Evolutionary conservation across 768 basidiomycete species (phyloP), one percentile per base, ranked within the genome.

Genomic region (Boletus rubroflammeus): DNA sequence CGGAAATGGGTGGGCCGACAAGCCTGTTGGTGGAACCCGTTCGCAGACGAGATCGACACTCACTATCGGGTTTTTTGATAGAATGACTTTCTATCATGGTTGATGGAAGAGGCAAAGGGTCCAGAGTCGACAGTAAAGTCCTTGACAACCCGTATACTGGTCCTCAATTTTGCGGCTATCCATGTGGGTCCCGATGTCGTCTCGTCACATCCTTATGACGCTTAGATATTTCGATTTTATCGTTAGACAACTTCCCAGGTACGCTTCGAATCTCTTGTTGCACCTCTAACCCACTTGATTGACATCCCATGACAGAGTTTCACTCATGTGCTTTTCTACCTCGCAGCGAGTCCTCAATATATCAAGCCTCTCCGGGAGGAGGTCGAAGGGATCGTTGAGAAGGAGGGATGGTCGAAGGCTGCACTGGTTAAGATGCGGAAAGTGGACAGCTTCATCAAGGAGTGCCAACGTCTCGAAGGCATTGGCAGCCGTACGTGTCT

Each of bases 361-460:
- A 55, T 70, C 7, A 56, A 61, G 7, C 66, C 66, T 7, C 62
- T 78, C 6, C 70, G 76, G 0, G 66, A 73, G 42, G 26, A 34
- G 14, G 42, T 57, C 1, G 56, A 57, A 11, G 6, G 1, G 2
- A 39, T 48, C 23, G 14, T 53, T 0, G 19, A 38, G 34, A 29
- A 43, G 40, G 50, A 53, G 2, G 57, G 41, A 15, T 58, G 57
- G 57, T 28, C 51, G 0, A 54, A 54, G 13, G n/a, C 0, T 10
- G 29, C 62, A 4, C 23, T 75, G n/a, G 56, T 38, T 9, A 67
- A 67, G 34, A 65, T 74, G 64, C 67, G 58, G 50, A 71, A 70
- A 54, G 47, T 77, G 4, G 76, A 78, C 42, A 77, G 74, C 50
- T 77, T 78, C 51, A 57, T 58, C 7, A 59, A 11, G 29, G 57